Percentiles rank a stretch among this genome's conserved stretches.
Conservation (phyloP, 345 rosid species). For the Syzygium jambos region DNA sequence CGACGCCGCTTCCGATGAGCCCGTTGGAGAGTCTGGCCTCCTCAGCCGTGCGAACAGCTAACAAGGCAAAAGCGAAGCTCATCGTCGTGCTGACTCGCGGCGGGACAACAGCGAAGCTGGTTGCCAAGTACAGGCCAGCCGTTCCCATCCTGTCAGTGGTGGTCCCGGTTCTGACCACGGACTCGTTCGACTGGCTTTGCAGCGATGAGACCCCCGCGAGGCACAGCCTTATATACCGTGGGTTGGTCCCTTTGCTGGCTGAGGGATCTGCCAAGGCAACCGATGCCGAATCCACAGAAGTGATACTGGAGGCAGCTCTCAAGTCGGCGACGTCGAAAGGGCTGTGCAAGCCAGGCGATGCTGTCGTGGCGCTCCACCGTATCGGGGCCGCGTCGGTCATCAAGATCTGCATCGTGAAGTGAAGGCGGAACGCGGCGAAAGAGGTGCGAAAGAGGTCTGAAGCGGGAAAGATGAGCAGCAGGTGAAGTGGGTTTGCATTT, state of each 20-base stretch:
- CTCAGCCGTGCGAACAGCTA: slow-evolving; percentile 11
- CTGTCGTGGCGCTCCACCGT: slow-evolving; percentile 11
- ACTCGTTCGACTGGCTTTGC: slow-evolving; percentile 9
- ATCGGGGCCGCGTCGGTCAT: slow-evolving; percentile 10
- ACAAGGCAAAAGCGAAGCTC: slow-evolving; percentile 13
- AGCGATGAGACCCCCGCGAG: slow-evolving; percentile 12
- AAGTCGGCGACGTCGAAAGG: slow-evolving; percentile 2
- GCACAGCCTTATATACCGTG: slow-evolving; percentile 12
- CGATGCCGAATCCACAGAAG: slow-evolving; percentile 9
- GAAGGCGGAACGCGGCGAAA: neutral
- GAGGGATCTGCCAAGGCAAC: slow-evolving; percentile 15
- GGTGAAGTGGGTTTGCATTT: neutral
- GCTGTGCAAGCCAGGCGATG: slow-evolving; percentile 3
- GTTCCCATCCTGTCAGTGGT: slow-evolving; percentile 12
- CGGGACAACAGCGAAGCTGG: slow-evolving; percentile 12
- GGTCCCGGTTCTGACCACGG: slow-evolving; percentile 10
- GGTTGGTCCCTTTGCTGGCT: slow-evolving; percentile 6
- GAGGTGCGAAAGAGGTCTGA: neutral
- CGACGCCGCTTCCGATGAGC: slow-evolving; percentile 11
- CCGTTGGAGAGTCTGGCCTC: slow-evolving; percentile 13
- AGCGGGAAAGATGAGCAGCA: neutral
- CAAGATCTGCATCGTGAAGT: slow-evolving; percentile 14
- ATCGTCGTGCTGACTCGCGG: slow-evolving; percentile 12
- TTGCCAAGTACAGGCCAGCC: slow-evolving; percentile 15
- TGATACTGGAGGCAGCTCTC: slow-evolving; percentile 8